Base-by-base conservation (phyloP, 306 rosid species). In the Sophora flavescens region DNA sequence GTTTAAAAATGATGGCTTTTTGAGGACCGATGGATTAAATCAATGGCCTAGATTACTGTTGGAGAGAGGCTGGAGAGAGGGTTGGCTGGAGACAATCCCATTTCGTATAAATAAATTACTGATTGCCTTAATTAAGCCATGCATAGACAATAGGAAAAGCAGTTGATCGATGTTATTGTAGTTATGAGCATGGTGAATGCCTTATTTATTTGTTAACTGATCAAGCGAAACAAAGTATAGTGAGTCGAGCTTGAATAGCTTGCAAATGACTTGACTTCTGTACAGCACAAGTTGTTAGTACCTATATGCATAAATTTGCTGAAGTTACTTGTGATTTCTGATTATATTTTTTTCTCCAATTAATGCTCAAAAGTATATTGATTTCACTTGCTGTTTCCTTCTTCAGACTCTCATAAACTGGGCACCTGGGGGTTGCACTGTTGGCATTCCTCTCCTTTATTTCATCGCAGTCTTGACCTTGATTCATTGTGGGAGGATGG, bases 361-460 rank as follows among this genome's bases (percentile, higher is more conserved):
- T 68, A 60, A n/a, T 77, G 4, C 67, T 76, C 38, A 32, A 59
- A 64, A 69, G 62, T 71, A 35, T 73, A 28, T 59, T 69, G 56
- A 64, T 68, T 56, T 11, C 33, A 36, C 75, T 33, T 73, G 78
- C 42, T 72, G 39, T 84, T 80, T 76, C 54, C 58, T 84, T 87
- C 66, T 45, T 64, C 82, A 94, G 98, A 94, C 97, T 44, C 86
- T 94, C 13, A 84, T 90, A 74, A 94, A 91, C 87, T 85, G 92
- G 79, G 91, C 90, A 14, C 86, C 96, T n/a, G 93, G 98, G 41
- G 98, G 98, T 44, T 94, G 98, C 60, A 35, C 57, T 15, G 74
- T 90, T 15, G 88, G 96, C 70, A 90, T 94, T 79, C 97, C 98
- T 81, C 84, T 94, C 52, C 89, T 94, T 45, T 94, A 88, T 77